Evolutionary conservation across 352 stramenopile species (phyloP).

Genomic region (Vaucheria bursata): DNA sequence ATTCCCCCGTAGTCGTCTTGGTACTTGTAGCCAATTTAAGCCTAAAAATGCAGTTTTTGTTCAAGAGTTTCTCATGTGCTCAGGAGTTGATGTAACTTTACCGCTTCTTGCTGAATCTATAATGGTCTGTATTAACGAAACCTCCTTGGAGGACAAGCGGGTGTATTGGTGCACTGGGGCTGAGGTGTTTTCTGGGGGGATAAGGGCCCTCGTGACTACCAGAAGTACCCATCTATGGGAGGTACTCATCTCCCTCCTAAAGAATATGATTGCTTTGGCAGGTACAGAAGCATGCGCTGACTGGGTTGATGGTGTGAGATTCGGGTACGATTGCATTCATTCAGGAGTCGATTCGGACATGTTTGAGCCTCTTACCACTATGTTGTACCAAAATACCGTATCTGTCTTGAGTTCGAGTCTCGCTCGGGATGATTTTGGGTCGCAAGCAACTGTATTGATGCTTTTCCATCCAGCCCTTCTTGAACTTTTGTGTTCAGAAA

Average conservation of each 20-base stretch:
- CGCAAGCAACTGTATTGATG: neutral
- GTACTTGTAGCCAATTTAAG: too few relatives aligned
- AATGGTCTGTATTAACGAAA: too few relatives aligned
- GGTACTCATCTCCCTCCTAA: conserved; percentile 18
- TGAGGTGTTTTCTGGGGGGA: conserved; percentile 27
- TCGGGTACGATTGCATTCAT: neutral
- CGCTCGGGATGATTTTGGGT: neutral
- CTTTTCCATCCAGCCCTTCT: too few relatives aligned
- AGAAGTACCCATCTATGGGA: conserved; percentile 6
- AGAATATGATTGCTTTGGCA: conserved; percentile 14
- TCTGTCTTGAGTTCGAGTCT: neutral
- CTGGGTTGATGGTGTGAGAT: conserved; percentile 14
- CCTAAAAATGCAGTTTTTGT: too few relatives aligned
- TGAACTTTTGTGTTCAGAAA: too few relatives aligned
- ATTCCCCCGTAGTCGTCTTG: neutral
- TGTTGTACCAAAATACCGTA: neutral
- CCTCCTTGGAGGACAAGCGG: conserved; percentile 39
- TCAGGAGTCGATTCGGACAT: neutral
- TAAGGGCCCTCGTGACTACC: conserved; percentile 9
- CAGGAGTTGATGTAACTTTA: too few relatives aligned
- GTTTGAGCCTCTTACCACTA: neutral
- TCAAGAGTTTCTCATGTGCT: too few relatives aligned
- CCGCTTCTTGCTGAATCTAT: too few relatives aligned
- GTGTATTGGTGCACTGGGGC: conserved; percentile 36
- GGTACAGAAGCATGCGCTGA: conserved; percentile 23